Evolutionary conservation across 2,329 filamentous ascomycete genomes (phyloP).

Genomic region (Claviceps quebecensis): DNA sequence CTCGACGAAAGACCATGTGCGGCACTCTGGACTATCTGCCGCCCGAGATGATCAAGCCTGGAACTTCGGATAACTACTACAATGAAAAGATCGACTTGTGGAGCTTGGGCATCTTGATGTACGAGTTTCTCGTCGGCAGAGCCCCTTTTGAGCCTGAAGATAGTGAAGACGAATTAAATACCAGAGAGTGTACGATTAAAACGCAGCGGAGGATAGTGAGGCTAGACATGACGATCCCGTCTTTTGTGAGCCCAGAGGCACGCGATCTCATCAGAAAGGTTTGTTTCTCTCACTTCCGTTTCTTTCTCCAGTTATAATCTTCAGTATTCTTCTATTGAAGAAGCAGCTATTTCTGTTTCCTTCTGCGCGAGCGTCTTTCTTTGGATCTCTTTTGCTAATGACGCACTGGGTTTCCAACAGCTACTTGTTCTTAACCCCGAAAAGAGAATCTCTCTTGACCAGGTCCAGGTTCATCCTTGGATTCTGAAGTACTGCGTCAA

Average conservation of each 20-base stretch:
- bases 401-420: constrained; percentile 27
- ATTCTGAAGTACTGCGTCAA: constrained; percentile 86
- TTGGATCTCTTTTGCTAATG: constrained; percentile 12
- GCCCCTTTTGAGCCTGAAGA: constrained; percentile 75
- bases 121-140: constrained; percentile 92
- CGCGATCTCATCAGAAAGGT: constrained; percentile 86
- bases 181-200: constrained; percentile 39
- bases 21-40: constrained; percentile 95
- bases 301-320: background rate
- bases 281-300: constrained; percentile 16
- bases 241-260: constrained; percentile 80
- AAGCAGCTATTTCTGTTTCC: too few species aligned
- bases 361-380: background rate
- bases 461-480: constrained; percentile 86
- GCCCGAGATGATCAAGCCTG: constrained; percentile 88
- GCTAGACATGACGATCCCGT: constrained; percentile 84
- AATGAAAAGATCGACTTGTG: constrained; percentile 93
- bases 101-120: constrained; percentile 88
- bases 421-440: constrained; percentile 85
- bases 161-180: too few species aligned
- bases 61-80: constrained; percentile 74
- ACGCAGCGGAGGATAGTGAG: constrained; percentile 80
- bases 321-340: too few species aligned
- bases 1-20: constrained; percentile 86
- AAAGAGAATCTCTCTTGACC: constrained; percentile 79